Percentiles rank a stretch among this genome's conserved stretches.
These are phyloP conservation scores for Pisolithus orientalis DNA, from an alignment of 768 basidiomycete genomes.

Conservation along the genomic window DNA sequence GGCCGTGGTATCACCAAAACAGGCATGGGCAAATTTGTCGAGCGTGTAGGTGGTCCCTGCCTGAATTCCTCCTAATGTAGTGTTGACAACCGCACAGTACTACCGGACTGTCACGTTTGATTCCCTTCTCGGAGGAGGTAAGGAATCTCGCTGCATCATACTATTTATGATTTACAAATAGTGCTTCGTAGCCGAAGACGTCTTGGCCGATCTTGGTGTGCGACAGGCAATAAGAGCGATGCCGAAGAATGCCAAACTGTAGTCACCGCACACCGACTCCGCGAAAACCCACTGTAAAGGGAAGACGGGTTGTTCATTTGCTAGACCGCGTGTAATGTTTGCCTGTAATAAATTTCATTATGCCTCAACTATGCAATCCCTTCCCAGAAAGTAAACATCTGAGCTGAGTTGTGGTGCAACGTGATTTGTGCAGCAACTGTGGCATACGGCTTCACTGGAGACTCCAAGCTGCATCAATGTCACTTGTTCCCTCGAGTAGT, in stretches of 20 bases:
- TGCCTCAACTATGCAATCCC: too few relatives aligned
- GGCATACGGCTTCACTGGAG: too few relatives aligned
- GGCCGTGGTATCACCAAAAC: constrained; percentile 79
- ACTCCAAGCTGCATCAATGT: too few relatives aligned
- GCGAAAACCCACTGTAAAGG: too few relatives aligned
- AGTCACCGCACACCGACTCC: constrained; percentile 4
- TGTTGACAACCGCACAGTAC: constrained; percentile 10
- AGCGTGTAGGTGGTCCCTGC: constrained; percentile 36
- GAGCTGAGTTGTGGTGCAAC: too few relatives aligned
- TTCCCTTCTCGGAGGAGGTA: constrained; percentile 62
- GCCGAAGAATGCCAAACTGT: constrained; percentile 63
- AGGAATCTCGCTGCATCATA: constrained; percentile 4
- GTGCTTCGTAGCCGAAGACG: constrained; percentile 54
- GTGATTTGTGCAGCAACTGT: too few relatives aligned
- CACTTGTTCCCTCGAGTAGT: too few relatives aligned
- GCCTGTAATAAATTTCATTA: too few relatives aligned
- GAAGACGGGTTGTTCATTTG: not conserved
- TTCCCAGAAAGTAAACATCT: too few relatives aligned
- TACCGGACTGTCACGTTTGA: constrained; percentile 29
- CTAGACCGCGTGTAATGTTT: not conserved
- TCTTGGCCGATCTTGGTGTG: constrained; percentile 73
- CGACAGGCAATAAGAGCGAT: constrained; percentile 73
- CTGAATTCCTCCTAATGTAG: constrained; percentile 9
- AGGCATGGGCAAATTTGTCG: constrained; percentile 59
- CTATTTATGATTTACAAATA: constrained; percentile 1